A percentile compares a stretch with the other conserved stretches of the same genome.
Conservation (phyloP, 106 monocot genomes). For the Amphibolis antarctica region DNA sequence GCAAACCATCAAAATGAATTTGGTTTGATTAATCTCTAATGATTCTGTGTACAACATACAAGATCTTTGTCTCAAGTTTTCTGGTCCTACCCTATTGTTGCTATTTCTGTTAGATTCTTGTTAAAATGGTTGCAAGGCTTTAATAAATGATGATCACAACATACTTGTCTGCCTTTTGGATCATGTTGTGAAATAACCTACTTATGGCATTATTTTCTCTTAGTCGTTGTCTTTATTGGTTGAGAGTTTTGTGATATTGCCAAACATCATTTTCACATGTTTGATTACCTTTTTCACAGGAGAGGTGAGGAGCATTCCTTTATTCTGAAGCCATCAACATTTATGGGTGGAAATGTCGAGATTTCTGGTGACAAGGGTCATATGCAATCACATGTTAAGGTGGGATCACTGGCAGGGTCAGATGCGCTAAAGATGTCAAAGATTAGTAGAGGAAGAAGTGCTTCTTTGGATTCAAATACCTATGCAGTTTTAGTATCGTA, state of each 20-base stretch:
- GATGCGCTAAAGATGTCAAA: constrained; percentile 16
- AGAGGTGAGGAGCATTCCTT: constrained; percentile 98
- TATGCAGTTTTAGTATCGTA: constrained; percentile 80
- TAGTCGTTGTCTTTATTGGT: background rate
- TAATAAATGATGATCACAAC: too few species aligned
- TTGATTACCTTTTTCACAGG: constrained; percentile 17
- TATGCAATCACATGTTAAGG: constrained; percentile 8
- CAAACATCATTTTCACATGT: background rate
- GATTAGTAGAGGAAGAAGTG: constrained; percentile 17
- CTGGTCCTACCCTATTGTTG: too few species aligned
- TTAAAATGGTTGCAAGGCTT: too few species aligned
- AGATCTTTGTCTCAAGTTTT: too few species aligned
- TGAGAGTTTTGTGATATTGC: background rate
- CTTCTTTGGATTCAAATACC: constrained; percentile 26
- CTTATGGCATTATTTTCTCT: background rate
- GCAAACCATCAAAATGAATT: too few species aligned
- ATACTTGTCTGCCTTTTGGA: too few species aligned
- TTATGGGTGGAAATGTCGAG: constrained; percentile 22
- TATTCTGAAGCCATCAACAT: constrained; percentile 60
- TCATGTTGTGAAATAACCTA: too few species aligned
- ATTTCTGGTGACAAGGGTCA: constrained; percentile 18
- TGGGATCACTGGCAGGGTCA: constrained; percentile 19
- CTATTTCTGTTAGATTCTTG: too few species aligned
- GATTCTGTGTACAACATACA: too few species aligned
- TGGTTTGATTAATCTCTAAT: too few species aligned